Percentiles rank a stretch among this genome's conserved stretches.
Evolutionary conservation across 2,329 filamentous ascomycete genomes (phyloP).

Genomic region (Chaetomium sp.): DNA sequence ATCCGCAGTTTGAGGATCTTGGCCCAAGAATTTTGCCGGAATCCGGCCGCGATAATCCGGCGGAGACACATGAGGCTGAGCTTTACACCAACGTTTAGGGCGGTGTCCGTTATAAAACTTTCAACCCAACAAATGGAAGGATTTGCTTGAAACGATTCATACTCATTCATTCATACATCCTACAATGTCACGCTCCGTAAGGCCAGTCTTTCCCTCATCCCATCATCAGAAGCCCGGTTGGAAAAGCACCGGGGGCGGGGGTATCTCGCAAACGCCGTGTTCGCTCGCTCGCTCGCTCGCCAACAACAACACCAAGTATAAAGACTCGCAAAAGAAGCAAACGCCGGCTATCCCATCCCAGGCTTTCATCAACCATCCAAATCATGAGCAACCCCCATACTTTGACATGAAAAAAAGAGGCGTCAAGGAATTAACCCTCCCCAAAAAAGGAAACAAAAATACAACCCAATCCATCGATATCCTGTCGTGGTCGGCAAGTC

Average conservation of each 20-base stretch:
- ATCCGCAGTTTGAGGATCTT: too few relatives aligned
- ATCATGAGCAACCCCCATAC: background rate
- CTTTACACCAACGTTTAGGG: background rate
- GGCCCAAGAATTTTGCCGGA: too few relatives aligned
- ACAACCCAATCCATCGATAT: background rate
- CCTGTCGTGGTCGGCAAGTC: background rate
- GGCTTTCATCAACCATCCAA: background rate
- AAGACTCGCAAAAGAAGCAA: background rate
- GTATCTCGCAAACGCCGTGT: constrained; percentile 10
- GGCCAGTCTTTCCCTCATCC: background rate
- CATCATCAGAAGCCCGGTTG: constrained; percentile 5
- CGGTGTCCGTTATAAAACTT: too few relatives aligned
- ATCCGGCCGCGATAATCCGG: too few relatives aligned
- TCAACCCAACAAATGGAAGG: background rate
- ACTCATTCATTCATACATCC: constrained; percentile 8
- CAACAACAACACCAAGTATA: background rate
- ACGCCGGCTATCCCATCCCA: background rate
- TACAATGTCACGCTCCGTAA: background rate
- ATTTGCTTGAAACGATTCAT: constrained; percentile 5
- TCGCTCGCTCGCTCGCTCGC: background rate
- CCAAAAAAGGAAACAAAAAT: background rate
- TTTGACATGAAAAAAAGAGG: background rate
- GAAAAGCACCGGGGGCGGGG: constrained; percentile 9
- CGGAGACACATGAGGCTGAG: background rate
- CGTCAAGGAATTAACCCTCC: too few relatives aligned